phyloP scores from a whole-genome alignment of 2,329 filamentous ascomycete species.

The Bisporella sp. region DNA sequence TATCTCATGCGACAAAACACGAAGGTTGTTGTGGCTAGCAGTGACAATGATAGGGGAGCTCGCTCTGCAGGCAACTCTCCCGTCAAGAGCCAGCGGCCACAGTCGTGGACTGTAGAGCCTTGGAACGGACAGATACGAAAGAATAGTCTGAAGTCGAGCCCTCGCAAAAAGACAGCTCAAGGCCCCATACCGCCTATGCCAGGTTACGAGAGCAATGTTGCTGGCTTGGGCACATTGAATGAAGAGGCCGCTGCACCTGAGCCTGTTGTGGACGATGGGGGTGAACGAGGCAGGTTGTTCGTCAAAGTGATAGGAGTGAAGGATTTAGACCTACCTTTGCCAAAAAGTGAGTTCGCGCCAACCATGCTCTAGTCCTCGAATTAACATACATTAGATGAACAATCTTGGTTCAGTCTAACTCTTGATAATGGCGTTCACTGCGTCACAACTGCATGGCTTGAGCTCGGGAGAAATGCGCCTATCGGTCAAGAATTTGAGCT shows the following conservation, averaged over 20 bases:
- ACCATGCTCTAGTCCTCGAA: not conserved
- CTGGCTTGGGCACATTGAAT: constrained; percentile 53
- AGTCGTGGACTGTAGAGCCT: constrained; percentile 94
- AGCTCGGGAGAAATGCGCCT: constrained; percentile 83
- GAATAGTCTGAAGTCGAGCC: constrained; percentile 46
- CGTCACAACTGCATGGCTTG: constrained; percentile 92
- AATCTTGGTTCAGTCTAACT: constrained; percentile 90
- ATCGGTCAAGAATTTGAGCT: constrained; percentile 98
- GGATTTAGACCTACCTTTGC: constrained; percentile 84
- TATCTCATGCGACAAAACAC: constrained; percentile 99
- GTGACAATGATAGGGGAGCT: constrained; percentile 52
- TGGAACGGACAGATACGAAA: constrained; percentile 81
- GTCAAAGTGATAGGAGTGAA: constrained; percentile 99
- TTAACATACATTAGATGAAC: constrained; percentile 57
- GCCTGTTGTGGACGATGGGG: constrained; percentile 62
- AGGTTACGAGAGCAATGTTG: constrained; percentile 74
- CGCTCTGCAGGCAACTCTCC: constrained; percentile 64
- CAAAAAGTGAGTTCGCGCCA: constrained; percentile 66
- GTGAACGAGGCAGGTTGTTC: constrained; percentile 84
- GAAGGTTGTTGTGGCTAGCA: constrained; percentile 88
- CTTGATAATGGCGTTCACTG: constrained; percentile 98
- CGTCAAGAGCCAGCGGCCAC: constrained; percentile 69
- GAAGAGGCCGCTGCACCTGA: constrained; percentile 47
- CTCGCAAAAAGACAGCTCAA: constrained; percentile 29
- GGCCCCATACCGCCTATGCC: constrained; percentile 77